Percentiles rank a stretch among this genome's conserved stretches.
These are phyloP conservation scores for Apiotrichum veenhuisii DNA, from an alignment of 1,284 basidiomycete species.

Conservation along the genomic window DNA sequence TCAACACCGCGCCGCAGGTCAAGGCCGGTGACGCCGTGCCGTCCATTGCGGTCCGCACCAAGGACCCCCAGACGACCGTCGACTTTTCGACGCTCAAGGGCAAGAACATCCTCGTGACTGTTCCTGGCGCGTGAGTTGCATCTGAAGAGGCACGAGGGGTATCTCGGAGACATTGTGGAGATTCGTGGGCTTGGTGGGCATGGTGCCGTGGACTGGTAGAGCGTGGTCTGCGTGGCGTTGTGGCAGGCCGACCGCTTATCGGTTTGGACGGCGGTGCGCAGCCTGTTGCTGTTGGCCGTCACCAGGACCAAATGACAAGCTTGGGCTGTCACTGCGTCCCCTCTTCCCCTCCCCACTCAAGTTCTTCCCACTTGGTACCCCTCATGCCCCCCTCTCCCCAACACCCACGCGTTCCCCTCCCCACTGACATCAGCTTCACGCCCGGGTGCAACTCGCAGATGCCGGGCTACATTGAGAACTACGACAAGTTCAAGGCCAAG, in stretches of 20 bases:
- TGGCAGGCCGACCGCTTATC: no score
- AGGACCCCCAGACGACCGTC: conserved; percentile 54
- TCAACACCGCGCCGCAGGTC: no score
- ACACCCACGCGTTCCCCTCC: conserved; percentile 21
- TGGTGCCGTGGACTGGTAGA: no score
- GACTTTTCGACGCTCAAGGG: conserved; percentile 58
- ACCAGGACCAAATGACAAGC: no score
- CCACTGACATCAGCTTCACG: conserved; percentile 54
- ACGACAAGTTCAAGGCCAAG: conserved; percentile 62
- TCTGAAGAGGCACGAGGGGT: neutral
- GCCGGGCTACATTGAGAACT: conserved; percentile 62
- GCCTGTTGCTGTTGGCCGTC: no score
- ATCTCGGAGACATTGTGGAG: no score
- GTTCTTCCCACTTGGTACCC: no score
- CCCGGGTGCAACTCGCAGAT: conserved; percentile 57
- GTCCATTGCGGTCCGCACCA: conserved; percentile 59
- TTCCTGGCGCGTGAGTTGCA: conserved; percentile 38
- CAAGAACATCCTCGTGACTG: conserved; percentile 65
- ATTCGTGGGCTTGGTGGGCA: no score
- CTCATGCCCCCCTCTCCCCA: neutral
- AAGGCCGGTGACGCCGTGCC: conserved; percentile 54
- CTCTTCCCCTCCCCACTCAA: no score
- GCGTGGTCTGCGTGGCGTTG: no score
- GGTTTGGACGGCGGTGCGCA: no score
- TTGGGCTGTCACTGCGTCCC: no score